A percentile compares a stretch with the other conserved stretches of the same genome.
These are phyloP conservation scores for Schizochytrium sp. DNA, from an alignment of 108 stramenopile species.

Conservation along the genomic window DNA sequence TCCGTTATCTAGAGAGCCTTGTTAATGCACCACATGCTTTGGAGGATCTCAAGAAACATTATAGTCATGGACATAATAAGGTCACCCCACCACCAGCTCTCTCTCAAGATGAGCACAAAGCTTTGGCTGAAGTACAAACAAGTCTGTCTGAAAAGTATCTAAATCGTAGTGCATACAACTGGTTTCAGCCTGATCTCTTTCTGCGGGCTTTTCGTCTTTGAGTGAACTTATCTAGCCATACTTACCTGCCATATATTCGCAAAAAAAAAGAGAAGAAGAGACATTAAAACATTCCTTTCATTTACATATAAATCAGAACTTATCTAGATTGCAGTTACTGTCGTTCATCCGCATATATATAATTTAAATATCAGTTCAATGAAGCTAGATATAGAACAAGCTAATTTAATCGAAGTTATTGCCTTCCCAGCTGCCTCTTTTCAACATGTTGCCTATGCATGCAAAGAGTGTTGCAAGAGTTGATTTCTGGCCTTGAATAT, in stretches of 20 bases:
- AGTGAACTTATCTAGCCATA: background rate
- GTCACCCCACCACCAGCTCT: background rate
- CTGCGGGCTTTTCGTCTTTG: constrained; percentile 10
- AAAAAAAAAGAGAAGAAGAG: background rate
- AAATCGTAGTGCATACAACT: constrained; percentile 49
- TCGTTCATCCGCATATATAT: background rate
- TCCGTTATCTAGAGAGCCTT: constrained; percentile 75
- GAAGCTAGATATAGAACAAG: background rate
- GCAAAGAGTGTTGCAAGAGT: no score
- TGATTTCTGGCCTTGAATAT: no score
- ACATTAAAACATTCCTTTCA: background rate
- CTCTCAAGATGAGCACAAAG: background rate
- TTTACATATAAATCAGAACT: background rate
- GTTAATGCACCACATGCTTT: constrained; percentile 71
- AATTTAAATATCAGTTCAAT: constrained; percentile 6
- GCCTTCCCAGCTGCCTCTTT: no score
- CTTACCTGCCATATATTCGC: no score
- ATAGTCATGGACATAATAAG: background rate
- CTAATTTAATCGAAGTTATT: no score
- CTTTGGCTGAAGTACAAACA: background rate
- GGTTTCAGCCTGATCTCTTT: constrained; percentile 57
- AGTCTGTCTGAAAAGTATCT: constrained; percentile 15
- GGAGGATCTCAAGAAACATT: constrained; percentile 33
- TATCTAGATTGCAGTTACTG: background rate
- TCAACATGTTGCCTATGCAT: no score